A percentile compares a stretch with the other conserved stretches of the same genome.
Evolutionary conservation across 1,139 yeast genomes (phyloP).

Genomic region (Magnusiomyces clavatus): DNA sequence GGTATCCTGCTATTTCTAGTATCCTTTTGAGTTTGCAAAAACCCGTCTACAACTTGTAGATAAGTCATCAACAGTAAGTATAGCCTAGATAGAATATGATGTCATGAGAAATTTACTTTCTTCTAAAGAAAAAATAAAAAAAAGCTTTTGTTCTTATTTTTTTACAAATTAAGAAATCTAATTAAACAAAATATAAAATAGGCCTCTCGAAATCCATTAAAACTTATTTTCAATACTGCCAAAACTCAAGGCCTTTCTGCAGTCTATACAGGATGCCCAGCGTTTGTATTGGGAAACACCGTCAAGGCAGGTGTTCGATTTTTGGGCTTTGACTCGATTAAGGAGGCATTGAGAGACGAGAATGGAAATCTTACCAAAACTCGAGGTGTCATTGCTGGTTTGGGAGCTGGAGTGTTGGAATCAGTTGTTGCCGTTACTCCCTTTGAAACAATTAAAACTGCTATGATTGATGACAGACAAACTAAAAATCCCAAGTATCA

Average conservation of each 20-base stretch:
- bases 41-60: constrained; percentile 83
- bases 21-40: constrained; percentile 95
- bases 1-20: constrained; percentile 27
- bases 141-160: neutral
- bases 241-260: constrained; percentile 72
- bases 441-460: constrained; percentile 93
- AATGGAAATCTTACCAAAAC: constrained; percentile 85
- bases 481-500: constrained; percentile 64
- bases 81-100: neutral
- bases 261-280: constrained; percentile 94
- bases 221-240: constrained; percentile 65
- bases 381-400: constrained; percentile 87
- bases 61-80: constrained; percentile 44
- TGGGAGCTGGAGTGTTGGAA: constrained; percentile 93
- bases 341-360: constrained; percentile 65
- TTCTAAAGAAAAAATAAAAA: neutral
- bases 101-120: neutral
- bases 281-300: constrained; percentile 91
- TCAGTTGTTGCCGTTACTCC: constrained; percentile 94
- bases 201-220: constrained; percentile 70
- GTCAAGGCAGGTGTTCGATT: constrained; percentile 92
- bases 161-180: neutral
- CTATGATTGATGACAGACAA: constrained; percentile 87
- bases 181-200: neutral
- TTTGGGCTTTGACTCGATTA: constrained; percentile 85